Evolutionary conservation across 2,329 filamentous ascomycete species (phyloP), one percentile per base, ranked within the genome.

Genomic region (Penicillium sp.): DNA sequence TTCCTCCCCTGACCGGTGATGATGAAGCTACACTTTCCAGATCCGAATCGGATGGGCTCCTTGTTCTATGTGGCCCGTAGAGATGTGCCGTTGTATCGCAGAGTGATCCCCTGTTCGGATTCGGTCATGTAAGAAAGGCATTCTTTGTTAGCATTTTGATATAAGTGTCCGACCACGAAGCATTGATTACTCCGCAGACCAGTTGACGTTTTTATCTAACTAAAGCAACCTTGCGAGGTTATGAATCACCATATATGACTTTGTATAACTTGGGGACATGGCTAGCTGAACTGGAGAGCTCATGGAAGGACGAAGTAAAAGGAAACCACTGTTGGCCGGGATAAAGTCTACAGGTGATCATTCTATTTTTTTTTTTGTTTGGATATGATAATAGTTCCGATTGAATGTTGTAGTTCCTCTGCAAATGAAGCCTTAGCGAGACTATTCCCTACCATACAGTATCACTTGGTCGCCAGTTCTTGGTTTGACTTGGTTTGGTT

Each of bases 11-110:
- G 22, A 46, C 33, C 54, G 37, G 53, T 48, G 53, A 61, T 48
- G 53, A 61, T 61, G 63, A 58, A 19, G 55, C 55, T 63, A 54
- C 53, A 56, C 53, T 56, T 63, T 61, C 54, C 61, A 60, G 51
- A 56, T 65, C 55, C 57, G 53, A 64, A 62, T 52, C 56, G 59
- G 52, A 58, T 48, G 53, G 41, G 54, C 55, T 50, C 24, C 41
- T 51, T 54, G 51, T 52, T 54, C 31, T 39, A 46, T 46, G 46
- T 41, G 47, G 50, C 48, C 53, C 44, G 54, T 59, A 59, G 55
- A 52, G 41, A 27, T 46, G 49, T 50, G 35, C 39, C 52, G 31
- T 50, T 44, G 56, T 52, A 54, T 19, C 35, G 19, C 52, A 55
- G 27, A 44, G 43, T 29, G 13, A 46, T 24, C 19, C 39, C 26